A percentile compares a stretch with the other conserved stretches of the same genome.
Evolutionary conservation across 768 basidiomycete species (phyloP).

Genomic region (Tubosaeta sp.): DNA sequence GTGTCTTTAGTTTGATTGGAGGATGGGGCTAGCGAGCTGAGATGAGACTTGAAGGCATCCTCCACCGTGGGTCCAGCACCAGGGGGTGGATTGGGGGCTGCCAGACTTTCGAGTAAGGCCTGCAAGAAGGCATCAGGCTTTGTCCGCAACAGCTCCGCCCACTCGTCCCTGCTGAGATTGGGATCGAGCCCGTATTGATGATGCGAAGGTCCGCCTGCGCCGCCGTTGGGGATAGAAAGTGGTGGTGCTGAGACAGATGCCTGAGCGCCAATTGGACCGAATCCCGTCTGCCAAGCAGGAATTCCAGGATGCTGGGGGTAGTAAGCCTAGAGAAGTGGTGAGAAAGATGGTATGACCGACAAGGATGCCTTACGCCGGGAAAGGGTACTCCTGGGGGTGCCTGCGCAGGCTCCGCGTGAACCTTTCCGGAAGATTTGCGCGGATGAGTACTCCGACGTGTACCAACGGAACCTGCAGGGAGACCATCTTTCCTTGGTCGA

Average conservation of each 20-base stretch:
- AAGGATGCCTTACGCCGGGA: constrained; percentile 22
- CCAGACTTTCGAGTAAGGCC: constrained; percentile 52
- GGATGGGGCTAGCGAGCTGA: constrained; percentile 57
- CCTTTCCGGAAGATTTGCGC: constrained; percentile 35
- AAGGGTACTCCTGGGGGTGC: constrained; percentile 29
- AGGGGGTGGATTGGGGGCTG: constrained; percentile 60
- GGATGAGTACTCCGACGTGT: constrained; percentile 41
- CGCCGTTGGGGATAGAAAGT: constrained; percentile 30
- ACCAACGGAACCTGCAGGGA: constrained; percentile 69
- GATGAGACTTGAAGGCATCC: constrained; percentile 76
- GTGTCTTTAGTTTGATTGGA: constrained; percentile 37
- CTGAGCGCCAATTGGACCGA: constrained; percentile 23
- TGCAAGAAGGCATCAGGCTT: constrained; percentile 57
- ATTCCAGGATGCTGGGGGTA: constrained; percentile 32
- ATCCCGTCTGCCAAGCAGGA: constrained; percentile 28
- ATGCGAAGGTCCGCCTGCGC: constrained; percentile 15
- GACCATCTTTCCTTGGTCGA: constrained; percentile 75
- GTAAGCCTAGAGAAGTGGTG: constrained; percentile 22
- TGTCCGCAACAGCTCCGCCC: constrained; percentile 55
- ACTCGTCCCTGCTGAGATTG: constrained; percentile 54
- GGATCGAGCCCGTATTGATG: constrained; percentile 44
- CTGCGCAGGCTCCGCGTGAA: constrained; percentile 15
- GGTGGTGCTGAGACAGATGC: constrained; percentile 30
- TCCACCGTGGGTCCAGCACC: constrained; percentile 61
- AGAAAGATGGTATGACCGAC: background rate